phyloP scores from a whole-genome alignment of 1,284 basidiomycete genomes.

The Cystobasidium slooffiae region DNA sequence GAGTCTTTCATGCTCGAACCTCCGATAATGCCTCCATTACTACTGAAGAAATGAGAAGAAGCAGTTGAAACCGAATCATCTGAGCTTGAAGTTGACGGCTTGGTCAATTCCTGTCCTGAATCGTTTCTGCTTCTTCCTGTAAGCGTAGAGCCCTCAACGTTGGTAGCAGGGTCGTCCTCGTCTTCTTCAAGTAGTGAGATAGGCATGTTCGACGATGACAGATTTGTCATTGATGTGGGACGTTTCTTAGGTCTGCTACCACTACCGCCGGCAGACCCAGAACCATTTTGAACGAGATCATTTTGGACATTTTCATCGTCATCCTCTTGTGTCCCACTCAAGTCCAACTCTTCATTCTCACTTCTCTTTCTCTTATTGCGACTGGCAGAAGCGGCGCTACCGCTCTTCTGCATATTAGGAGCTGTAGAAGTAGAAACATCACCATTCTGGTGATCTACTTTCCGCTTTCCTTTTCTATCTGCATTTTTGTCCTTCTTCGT shows the following conservation, averaged over 20 bases:
- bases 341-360: constrained; percentile 5
- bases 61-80: constrained; percentile 16
- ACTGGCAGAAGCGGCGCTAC: neutral
- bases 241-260: constrained; percentile 1
- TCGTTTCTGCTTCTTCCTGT: neutral
- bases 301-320: neutral
- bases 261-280: neutral
- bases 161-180: neutral
- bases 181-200: neutral
- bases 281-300: neutral
- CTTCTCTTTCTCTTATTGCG: constrained; percentile 19
- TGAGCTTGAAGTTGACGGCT: constrained; percentile 15
- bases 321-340: neutral
- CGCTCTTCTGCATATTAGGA: neutral
- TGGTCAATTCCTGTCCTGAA: neutral
- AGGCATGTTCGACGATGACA: constrained; percentile 5
- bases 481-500: constrained; percentile 8
- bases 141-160: neutral
- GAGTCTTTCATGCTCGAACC: constrained; percentile 23
- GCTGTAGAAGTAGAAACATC: neutral
- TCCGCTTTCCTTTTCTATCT: constrained; percentile 15
- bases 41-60: constrained; percentile 12
- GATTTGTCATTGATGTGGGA: neutral
- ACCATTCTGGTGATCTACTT: neutral
- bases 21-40: neutral